Base-by-base conservation (phyloP, 1,284 basidiomycete genomes). In the Pyrrhoderma lamaoense region DNA sequence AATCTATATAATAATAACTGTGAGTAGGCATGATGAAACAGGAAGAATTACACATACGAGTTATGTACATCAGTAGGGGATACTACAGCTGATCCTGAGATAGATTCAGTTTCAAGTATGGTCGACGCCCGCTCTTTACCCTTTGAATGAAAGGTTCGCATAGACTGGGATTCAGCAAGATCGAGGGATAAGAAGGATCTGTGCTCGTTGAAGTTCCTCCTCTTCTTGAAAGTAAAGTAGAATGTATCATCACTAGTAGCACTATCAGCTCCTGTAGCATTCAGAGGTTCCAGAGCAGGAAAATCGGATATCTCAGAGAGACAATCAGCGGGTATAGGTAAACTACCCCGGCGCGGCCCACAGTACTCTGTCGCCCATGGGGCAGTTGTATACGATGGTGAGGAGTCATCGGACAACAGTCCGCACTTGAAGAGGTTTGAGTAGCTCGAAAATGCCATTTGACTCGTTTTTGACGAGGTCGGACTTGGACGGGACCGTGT, bases 391-490 rank as follows among this genome's bases (percentile, higher is more conserved):
- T 64, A 65, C 22, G 69, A 59, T 13, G 64, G 60, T 21, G 67
- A 61, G 2, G 64, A 61, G 44, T 23, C 58, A 46, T 40, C 38
- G 23, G 70, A 72, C 53, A 76, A 65, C 18, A 81, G 70, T 47
- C 79, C 79, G n/a, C 75, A 76, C 8, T 73, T 79, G 71, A 81
- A 80, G 63, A 81, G 76, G 25, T 75, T 69, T 1, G 77, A 79
- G 59, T 81, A 80, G 27, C 27, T 31, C 11, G 27, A 31, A 31
- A 31, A 31, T 5, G 27, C 27, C 27, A 31, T n/a, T n/a, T 31
- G 27, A 31, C 7, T 31, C 7, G 27, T 31, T 31, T 5, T 31
- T 5, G 27, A 5, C 27, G 27, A 31, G 7, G 27, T 11, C 11
- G 27, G 27, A n/a, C n/a, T n/a, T 31, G 27, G 27, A 31, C 27